phyloP scores from a whole-genome alignment of 139 green algal genomes.

The Chlorella sp. region DNA sequence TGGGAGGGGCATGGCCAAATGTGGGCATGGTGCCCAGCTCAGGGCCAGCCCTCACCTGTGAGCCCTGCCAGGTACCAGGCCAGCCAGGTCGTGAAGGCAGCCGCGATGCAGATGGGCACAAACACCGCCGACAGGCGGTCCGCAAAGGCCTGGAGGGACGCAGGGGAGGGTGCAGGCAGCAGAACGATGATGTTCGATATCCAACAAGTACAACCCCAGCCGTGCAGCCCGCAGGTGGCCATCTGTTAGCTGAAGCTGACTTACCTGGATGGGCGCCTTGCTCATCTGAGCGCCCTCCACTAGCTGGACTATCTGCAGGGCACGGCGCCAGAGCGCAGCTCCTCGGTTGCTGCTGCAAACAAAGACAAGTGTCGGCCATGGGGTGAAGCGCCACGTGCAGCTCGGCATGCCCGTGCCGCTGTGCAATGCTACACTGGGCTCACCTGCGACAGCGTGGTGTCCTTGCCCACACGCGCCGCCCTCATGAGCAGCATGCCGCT shows the following conservation, averaged over 20 bases:
- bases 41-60: too few species aligned
- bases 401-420: too few species aligned
- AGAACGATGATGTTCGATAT: too few species aligned
- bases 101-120: slow-evolving; percentile 83
- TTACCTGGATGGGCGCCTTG: slow-evolving; percentile 94
- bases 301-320: slow-evolving; percentile 88
- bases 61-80: slow-evolving; percentile 70
- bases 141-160: slow-evolving; percentile 75
- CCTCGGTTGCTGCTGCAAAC: background rate
- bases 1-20: too few species aligned
- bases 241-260: background rate
- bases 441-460: slow-evolving; percentile 76
- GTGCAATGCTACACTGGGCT: too few species aligned
- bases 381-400: too few species aligned
- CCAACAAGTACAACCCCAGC: too few species aligned
- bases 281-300: slow-evolving; percentile 92
- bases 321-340: background rate
- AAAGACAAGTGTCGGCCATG: too few species aligned
- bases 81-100: slow-evolving; percentile 76
- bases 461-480: slow-evolving; percentile 76
- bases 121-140: slow-evolving; percentile 88
- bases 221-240: background rate
- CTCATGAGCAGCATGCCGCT: slow-evolving; percentile 61
- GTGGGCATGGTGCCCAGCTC: too few species aligned
- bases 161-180: too few species aligned